phyloP scores from a whole-genome alignment of 257 asterid species.

The Fraxinus excelsior region DNA sequence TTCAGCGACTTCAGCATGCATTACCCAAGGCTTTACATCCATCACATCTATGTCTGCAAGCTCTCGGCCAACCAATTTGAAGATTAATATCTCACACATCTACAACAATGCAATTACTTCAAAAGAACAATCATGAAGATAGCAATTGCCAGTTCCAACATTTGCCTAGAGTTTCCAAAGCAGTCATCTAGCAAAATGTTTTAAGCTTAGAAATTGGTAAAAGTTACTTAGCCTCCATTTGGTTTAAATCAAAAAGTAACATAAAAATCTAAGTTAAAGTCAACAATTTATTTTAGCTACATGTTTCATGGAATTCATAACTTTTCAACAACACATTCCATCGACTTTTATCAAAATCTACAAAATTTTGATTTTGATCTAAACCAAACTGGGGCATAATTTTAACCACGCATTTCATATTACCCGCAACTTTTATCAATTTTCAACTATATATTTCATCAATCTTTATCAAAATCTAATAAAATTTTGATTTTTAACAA shows the following conservation, averaged over 20 bases:
- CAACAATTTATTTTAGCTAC: too few species aligned
- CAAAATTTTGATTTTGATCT: too few species aligned
- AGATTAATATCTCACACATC: slow-evolving; percentile 74
- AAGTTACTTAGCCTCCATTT: not conserved
- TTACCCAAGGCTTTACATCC: slow-evolving; percentile 96
- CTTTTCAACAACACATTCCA: too few species aligned
- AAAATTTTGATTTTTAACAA: too few species aligned
- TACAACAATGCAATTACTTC: slow-evolving; percentile 36
- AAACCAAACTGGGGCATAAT: too few species aligned
- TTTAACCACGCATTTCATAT: too few species aligned
- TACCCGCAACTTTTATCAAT: too few species aligned
- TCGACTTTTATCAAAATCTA: too few species aligned
- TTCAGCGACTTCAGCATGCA: slow-evolving; percentile 98
- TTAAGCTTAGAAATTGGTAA: not conserved
- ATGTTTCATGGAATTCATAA: too few species aligned
- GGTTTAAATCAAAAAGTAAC: not conserved
- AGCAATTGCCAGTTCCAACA: slow-evolving; percentile 1
- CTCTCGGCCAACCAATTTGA: slow-evolving; percentile 79
- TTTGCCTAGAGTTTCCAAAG: not conserved
- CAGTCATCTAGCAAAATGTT: not conserved
- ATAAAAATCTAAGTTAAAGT: not conserved
- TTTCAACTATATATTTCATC: too few species aligned
- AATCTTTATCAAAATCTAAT: too few species aligned
- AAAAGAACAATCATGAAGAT: slow-evolving; percentile 20
- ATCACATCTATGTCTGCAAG: slow-evolving; percentile 71